Base-by-base conservation (phyloP, 352 stramenopile genomes). In the Globisporangium yorkense region DNA sequence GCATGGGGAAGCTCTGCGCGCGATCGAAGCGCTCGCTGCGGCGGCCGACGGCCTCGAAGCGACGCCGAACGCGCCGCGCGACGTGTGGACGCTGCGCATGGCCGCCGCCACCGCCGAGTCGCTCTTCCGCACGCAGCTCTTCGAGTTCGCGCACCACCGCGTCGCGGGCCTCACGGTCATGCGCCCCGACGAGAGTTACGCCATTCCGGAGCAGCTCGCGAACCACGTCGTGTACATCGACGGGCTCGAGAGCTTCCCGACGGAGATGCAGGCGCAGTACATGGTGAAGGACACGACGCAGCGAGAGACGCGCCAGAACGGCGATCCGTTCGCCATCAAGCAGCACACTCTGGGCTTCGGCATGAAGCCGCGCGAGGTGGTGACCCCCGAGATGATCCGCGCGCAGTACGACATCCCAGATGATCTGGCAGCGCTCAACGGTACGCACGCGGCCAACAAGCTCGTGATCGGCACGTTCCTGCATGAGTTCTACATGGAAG, bases 171-270 rank as follows among this genome's bases (percentile, higher is more conserved):
- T 86, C 50, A 68, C 57, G 13, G 66, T 92, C 10, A 55, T 89
- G 13, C 74, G 80, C 7, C 78, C 82, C 0, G 54, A 62, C 1
- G 60, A 62, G 10, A 56, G 44, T 15, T 88, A 78, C 52, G 51
- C 45, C 0, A 50, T 92, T 12, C 82, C 82, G 0, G 27, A 54
- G 10, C 51, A 60, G 5, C 57, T 92, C 3, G 57, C 66, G 2
- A 7, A n/a, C 5, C 67, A 85, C 20, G 66, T 90, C 20, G 46
- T 72, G 50, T 92, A 77, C 63, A 60, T 90, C 10, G 82, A 85
- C 64, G 82, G 76, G 21, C 68, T 92, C 20, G 80, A 92, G 65
- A 78, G 68, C 55, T 89, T 92, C 47, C 82, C 82, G 5, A 87
- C 82, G 27, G 68, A 82, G 51, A 76, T 77, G 54, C 77, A 88